Base-by-base conservation (phyloP, 495 filamentous ascomycete genomes). In the Pyrenopolyporus hunteri region DNA sequence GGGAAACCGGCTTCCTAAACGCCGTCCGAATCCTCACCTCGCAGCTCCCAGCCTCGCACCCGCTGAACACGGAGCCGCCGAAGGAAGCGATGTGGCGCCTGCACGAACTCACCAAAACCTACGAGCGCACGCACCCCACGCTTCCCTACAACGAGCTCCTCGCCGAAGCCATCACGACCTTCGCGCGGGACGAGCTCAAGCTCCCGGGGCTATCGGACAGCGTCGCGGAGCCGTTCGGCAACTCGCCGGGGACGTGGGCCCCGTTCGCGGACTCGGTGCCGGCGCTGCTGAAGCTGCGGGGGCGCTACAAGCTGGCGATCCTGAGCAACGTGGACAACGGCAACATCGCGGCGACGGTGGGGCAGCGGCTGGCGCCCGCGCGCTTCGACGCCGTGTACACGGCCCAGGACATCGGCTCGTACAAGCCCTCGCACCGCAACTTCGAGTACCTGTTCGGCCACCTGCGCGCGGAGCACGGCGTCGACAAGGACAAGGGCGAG, bases 361-460 rank as follows among this genome's bases (percentile, higher is more conserved):
- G 62, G 0, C 79, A 79, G 6, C 78, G 81, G 29, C 56, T 80
- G 9, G 47, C 19, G 5, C 63, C 65, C 20, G 76, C 74, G 0
- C 40, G 56, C 3, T 93, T 93, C 54, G 88, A 91, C 63, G 80
- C 80, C 10, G 76, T 91, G 16, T 85, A 87, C 70, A 92, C 89
- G 11, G 90, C 90, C 6, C 79, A 92, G 75, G 82, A 87, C 35
- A 83, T 93, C 28, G 89, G 90, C 7, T 78, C 74, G 6, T 94
- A 93, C 70, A 94, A 93, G 76, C 91, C 91, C 0, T 76, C 80
- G 53, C 66, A 75, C 28, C 55, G 57, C 26, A 92, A 91, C 61
- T 96, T 93, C 63, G 70, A 78, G 47, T 89, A 88, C 54, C 70
- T 92, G 71, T 74, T 90, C 17, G 45, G 56, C 10, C 76, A 81